Percentiles rank a stretch among this genome's conserved stretches.
Conservation (phyloP, 202 grass and related monocot genomes). For the Panicum virgatum region DNA sequence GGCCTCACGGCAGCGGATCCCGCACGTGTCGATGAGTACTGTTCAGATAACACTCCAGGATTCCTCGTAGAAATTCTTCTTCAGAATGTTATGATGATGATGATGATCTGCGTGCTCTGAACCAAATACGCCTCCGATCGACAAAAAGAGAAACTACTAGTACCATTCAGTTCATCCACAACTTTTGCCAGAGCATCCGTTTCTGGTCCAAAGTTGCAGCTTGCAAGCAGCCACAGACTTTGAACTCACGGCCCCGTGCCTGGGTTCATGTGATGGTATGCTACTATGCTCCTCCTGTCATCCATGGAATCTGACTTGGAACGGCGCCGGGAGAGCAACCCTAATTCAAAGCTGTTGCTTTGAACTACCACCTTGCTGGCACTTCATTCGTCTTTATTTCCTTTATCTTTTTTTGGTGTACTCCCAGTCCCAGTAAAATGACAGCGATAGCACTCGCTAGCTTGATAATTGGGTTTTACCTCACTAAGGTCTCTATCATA, state of each 20-base stretch:
- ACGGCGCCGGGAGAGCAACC: neutral
- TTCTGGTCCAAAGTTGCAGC: conserved; percentile 41
- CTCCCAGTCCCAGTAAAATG: conserved; percentile 14
- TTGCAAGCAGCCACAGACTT: conserved; percentile 3
- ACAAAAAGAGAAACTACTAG: neutral
- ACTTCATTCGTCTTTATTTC: neutral
- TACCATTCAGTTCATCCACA: conserved; percentile 20
- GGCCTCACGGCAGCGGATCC: conserved; percentile 1
- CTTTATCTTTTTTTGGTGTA: neutral
- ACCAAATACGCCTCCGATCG: neutral
- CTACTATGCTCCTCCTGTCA: neutral
- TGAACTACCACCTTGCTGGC: conserved; percentile 7
- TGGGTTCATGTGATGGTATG: neutral
- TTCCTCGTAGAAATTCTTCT: neutral
- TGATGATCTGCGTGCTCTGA: neutral
- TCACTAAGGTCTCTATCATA: conserved; percentile 20
- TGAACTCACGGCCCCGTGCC: conserved; percentile 2
- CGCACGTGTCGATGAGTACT: neutral
- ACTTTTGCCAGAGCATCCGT: neutral
- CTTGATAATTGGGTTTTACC: conserved; percentile 31
- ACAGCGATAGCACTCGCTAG: conserved; percentile 4
- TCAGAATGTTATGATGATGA: neutral
- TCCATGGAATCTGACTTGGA: conserved; percentile 43
- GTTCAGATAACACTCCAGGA: neutral
- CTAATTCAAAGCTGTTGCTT: conserved; percentile 30